phyloP scores from a whole-genome alignment of 2,329 filamentous ascomycete species.

The Aspergillus hortae region DNA sequence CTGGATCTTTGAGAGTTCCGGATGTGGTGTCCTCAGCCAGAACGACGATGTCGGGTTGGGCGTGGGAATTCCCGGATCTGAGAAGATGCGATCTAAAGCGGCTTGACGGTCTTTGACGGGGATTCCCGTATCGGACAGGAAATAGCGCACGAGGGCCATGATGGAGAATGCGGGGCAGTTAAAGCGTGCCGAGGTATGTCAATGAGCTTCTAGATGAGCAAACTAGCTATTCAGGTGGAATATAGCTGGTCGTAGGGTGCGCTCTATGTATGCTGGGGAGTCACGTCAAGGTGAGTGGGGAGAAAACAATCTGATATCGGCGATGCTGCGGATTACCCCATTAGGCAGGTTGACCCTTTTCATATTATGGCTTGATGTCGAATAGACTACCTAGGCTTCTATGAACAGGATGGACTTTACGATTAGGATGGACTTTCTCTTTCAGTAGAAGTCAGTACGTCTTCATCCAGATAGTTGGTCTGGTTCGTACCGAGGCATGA shows the following conservation, averaged over 20 bases:
- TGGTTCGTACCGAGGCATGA: no score
- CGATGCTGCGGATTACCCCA: neutral
- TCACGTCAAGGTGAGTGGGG: neutral
- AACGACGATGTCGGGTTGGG: constrained; percentile 31
- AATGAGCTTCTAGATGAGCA: no score
- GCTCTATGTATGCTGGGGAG: no score
- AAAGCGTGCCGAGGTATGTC: neutral
- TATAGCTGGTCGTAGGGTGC: no score
- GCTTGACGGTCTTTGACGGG: constrained; percentile 17
- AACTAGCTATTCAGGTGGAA: no score
- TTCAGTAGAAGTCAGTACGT: neutral
- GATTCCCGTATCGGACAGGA: constrained; percentile 16
- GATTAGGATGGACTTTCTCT: neutral
- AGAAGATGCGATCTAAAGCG: constrained; percentile 21
- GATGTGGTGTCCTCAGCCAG: constrained; percentile 27
- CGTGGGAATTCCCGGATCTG: constrained; percentile 25
- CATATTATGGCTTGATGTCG: no score
- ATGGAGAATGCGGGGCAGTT: neutral
- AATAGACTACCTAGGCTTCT: no score
- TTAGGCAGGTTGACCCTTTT: neutral
- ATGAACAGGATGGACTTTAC: neutral
- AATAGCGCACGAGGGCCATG: constrained; percentile 19
- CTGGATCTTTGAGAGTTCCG: constrained; percentile 16
- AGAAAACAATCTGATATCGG: neutral
- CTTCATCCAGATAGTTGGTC: no score